These are phyloP conservation scores for Boletus sp. DNA, from an alignment of 1,284 basidiomycete genomes.

Conservation along the genomic window DNA sequence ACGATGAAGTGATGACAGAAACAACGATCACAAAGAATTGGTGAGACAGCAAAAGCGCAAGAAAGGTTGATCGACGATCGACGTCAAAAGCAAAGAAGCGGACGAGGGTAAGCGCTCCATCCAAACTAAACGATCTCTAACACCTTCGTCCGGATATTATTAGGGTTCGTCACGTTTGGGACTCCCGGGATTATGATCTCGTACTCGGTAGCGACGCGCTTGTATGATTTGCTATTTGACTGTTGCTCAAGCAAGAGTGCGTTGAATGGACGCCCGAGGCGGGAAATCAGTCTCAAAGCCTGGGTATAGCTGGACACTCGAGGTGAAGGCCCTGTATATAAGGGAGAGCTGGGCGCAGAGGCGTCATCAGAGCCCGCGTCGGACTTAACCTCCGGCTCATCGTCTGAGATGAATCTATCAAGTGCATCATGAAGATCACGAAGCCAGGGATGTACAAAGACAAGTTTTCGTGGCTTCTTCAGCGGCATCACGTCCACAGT, in stretches of 20 bases:
- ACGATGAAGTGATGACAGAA: neutral
- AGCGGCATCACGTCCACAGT: neutral
- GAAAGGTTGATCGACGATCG: neutral
- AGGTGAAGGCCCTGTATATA: neutral
- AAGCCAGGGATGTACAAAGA: neutral
- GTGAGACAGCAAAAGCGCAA: neutral
- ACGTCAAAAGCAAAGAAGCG: neutral
- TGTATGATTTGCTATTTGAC: constrained; percentile 20
- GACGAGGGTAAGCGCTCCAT: too few relatives aligned
- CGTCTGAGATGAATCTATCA: neutral
- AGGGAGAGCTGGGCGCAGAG: neutral
- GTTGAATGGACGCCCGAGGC: neutral
- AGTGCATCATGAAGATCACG: neutral
- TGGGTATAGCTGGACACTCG: neutral
- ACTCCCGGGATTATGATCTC: constrained; percentile 6
- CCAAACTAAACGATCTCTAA: neutral
- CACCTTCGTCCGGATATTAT: neutral
- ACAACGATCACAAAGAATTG: neutral
- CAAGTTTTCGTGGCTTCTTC: neutral
- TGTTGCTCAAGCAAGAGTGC: neutral
- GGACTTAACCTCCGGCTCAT: neutral
- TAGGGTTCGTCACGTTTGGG: neutral
- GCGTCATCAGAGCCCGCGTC: neutral
- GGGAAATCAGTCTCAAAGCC: neutral
- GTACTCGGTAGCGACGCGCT: constrained; percentile 4